These are phyloP conservation scores for Monilinia vaccinii-corymbosi DNA, from an alignment of 2,329 filamentous ascomycete species.

Conservation along the genomic window DNA sequence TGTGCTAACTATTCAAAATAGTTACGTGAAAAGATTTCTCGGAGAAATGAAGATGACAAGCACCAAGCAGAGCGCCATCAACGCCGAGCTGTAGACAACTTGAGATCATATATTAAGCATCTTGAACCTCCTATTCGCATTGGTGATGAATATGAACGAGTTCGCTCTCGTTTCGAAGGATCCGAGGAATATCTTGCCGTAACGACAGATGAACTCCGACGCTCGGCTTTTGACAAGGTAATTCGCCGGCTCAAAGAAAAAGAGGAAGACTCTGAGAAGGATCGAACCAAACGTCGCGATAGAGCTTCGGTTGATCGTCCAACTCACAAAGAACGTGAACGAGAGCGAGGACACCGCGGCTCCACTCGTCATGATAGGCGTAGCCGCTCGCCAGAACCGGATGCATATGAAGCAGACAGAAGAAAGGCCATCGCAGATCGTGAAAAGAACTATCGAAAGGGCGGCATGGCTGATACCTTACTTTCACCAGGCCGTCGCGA, in stretches of 20 bases:
- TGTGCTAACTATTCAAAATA: slow-evolving; percentile 30
- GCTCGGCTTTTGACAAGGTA: slow-evolving; percentile 82
- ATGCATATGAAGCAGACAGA: slow-evolving; percentile 91
- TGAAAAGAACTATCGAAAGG: slow-evolving; percentile 85
- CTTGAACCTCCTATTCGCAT: slow-evolving; percentile 73
- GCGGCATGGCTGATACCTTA: slow-evolving; percentile 56
- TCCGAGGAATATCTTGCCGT: slow-evolving; percentile 78
- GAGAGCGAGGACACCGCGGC: slow-evolving; percentile 55
- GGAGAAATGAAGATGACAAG: slow-evolving; percentile 76
- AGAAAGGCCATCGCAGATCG: slow-evolving; percentile 89
- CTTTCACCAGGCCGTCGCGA: slow-evolving; percentile 34
- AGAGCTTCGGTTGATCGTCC: slow-evolving; percentile 39
- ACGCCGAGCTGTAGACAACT: slow-evolving; percentile 71
- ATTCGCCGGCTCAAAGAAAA: slow-evolving; percentile 86
- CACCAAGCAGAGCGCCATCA: slow-evolving; percentile 75
- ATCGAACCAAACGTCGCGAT: slow-evolving; percentile 49
- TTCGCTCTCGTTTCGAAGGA: slow-evolving; percentile 70
- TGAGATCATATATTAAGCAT: slow-evolving; percentile 81
- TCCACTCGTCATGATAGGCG: slow-evolving; percentile 45
- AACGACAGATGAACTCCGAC: slow-evolving; percentile 71
- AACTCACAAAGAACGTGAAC: slow-evolving; percentile 39
- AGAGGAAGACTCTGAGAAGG: slow-evolving; percentile 70
- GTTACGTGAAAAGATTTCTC: slow-evolving; percentile 78
- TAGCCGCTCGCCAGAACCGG: slow-evolving; percentile 82
- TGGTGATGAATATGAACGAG: slow-evolving; percentile 80